These are phyloP conservation scores for Letharia columbiana DNA, from an alignment of 495 filamentous ascomycete species.

Conservation along the genomic window DNA sequence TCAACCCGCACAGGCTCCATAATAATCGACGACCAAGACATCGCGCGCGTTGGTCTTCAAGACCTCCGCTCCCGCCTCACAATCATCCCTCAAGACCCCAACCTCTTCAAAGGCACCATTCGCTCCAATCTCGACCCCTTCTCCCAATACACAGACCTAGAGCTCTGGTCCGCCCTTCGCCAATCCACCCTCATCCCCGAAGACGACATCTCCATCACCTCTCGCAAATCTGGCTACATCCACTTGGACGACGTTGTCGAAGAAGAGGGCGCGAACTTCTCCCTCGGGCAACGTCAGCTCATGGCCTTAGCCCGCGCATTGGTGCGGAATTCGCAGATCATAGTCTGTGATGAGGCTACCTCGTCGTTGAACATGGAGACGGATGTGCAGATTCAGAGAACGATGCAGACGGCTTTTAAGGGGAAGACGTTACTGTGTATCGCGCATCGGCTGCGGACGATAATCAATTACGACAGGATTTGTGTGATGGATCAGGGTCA, in stretches of 20 bases:
- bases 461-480: constrained; percentile 29
- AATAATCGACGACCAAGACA: constrained; percentile 27
- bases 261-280: constrained; percentile 27
- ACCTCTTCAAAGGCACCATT: constrained; percentile 30
- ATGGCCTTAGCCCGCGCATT: constrained; percentile 29
- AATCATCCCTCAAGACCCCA: constrained; percentile 35
- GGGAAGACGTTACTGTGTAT: constrained; percentile 29
- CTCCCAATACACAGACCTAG: constrained; percentile 15
- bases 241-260: constrained; percentile 23
- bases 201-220: not conserved
- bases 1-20: constrained; percentile 9
- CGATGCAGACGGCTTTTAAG: constrained; percentile 27
- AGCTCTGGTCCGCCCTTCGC: constrained; percentile 24
- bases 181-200: constrained; percentile 19
- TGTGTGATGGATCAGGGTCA: constrained; percentile 27
- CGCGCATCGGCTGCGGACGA: constrained; percentile 30
- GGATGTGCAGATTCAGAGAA: constrained; percentile 27
- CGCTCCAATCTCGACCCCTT: constrained; percentile 31
- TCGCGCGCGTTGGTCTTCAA: constrained; percentile 21
- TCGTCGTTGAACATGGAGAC: constrained; percentile 28
- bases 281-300: constrained; percentile 29
- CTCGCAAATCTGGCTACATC: not conserved
- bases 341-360: constrained; percentile 25
- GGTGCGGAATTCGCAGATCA: constrained; percentile 24
- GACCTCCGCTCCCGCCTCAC: constrained; percentile 28